A percentile compares a stretch with the other conserved stretches of the same genome.
Conservation (phyloP, 352 stramenopile species). For the Pythium aphanidermatum region DNA sequence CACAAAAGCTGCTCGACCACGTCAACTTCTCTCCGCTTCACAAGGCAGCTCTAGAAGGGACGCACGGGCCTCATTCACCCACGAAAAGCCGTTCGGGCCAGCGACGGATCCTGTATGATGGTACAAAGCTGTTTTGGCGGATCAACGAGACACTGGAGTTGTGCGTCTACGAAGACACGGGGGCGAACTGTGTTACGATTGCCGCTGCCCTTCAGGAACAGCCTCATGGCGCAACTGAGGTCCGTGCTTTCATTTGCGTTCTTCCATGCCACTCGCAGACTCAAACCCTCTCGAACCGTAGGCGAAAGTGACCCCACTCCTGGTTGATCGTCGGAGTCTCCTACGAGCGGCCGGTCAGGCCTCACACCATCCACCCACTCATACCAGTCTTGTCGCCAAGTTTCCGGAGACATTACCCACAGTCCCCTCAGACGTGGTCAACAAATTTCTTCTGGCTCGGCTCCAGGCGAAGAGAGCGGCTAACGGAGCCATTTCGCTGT, state of each 20-base stretch:
- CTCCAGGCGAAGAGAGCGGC: constrained; percentile 46
- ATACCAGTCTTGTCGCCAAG: too few species aligned
- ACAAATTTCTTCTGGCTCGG: constrained; percentile 67
- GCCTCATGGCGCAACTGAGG: constrained; percentile 23
- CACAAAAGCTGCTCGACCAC: constrained; percentile 83
- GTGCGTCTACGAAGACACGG: constrained; percentile 73
- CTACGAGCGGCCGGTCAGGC: constrained; percentile 30
- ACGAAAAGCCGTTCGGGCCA: constrained; percentile 23
- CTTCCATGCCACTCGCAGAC: neutral
- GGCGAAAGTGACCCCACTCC: constrained; percentile 34
- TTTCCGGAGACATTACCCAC: too few species aligned
- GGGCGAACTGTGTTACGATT: constrained; percentile 64
- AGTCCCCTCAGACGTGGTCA: constrained; percentile 50
- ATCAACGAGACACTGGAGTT: constrained; percentile 84
- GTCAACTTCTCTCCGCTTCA: constrained; percentile 87
- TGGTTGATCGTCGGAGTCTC: constrained; percentile 51
- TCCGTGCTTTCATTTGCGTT: constrained; percentile 4
- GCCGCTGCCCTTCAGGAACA: constrained; percentile 45
- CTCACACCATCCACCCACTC: constrained; percentile 2
- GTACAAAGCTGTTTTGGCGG: constrained; percentile 83
- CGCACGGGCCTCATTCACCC: constrained; percentile 17
- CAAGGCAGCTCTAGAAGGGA: constrained; percentile 64
- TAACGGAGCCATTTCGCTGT: constrained; percentile 42
- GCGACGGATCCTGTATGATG: constrained; percentile 71
- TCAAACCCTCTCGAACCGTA: constrained; percentile 1